Evolutionary conservation across 306 rosid genomes (phyloP), one percentile per base, ranked within the genome.

Genomic region (Acacia melanoxylon): DNA sequence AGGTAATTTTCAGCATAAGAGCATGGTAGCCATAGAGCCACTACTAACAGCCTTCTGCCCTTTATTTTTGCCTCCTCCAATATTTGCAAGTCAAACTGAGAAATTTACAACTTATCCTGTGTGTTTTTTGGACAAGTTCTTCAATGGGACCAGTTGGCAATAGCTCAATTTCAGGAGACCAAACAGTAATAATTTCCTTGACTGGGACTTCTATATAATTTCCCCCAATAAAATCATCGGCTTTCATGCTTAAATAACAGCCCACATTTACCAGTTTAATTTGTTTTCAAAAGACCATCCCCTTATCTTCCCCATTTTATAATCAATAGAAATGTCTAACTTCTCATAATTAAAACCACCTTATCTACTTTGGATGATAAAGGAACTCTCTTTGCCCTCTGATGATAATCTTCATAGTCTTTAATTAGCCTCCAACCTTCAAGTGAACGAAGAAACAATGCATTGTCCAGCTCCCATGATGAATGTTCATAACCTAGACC

Each of bases 391-490:
- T 78, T 86, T 56, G 82, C 87, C 77, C 81, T 91, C 66, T 63
- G 80, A 59, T 19, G 63, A 65, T 90, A 83, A 79, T 80, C 86
- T 85, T 90, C 91, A 82, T 87, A 90, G 71, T 87, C 85, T 73
- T 81, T 74, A 29, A 89, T 82, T 69, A 89, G 93, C 72, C 79
- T 73, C 78, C 63, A 87, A 74, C 89, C 90, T 68, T 88, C 89
- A 25, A 68, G 75, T 56, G 89, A 89, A 78, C 33, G 40, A 69
- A 92, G 83, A 81, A 89, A 83, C 22, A 84, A 62, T 83, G 88
- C 82, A 85, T 80, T 85, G 37, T 86, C 93, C 87, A 90, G 84
- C 85, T 92, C 97, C 97, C 94, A 92, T 31, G 97, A 86, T 51
- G 87, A 90, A 77, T 80, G 81, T 41, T 87, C 89, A 84, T 90